These are phyloP conservation scores for Calocybe indica DNA, from an alignment of 768 basidiomycete genomes.

Conservation along the genomic window DNA sequence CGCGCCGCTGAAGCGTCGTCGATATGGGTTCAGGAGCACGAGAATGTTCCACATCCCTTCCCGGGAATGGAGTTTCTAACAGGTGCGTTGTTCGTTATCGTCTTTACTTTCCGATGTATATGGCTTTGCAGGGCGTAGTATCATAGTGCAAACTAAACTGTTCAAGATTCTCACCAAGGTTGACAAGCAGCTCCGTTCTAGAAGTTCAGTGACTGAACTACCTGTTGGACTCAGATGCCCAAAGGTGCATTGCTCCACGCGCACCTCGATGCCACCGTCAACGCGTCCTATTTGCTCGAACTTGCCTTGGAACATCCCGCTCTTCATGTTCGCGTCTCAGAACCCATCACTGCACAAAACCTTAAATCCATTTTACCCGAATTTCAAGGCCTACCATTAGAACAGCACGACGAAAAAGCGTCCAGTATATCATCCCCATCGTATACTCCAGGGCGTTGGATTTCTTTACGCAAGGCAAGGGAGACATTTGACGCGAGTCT, in stretches of 20 bases:
- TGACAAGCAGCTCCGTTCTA: background rate
- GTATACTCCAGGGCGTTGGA: constrained; percentile 46
- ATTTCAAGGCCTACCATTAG: constrained; percentile 42
- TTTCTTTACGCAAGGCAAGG: constrained; percentile 49
- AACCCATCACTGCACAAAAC: constrained; percentile 32
- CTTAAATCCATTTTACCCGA: constrained; percentile 42
- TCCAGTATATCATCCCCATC: constrained; percentile 31
- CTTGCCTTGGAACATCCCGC: constrained; percentile 51
- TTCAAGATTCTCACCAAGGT: constrained; percentile 62
- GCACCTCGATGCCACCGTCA: constrained; percentile 72
- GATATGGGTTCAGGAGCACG: constrained; percentile 54
- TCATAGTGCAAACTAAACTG: constrained; percentile 55
- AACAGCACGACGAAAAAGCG: constrained; percentile 19
- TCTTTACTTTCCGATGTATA: background rate
- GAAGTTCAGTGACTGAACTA: background rate
- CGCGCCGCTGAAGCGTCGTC: constrained; percentile 46
- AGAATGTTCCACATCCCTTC: constrained; percentile 54
- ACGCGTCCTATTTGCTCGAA: constrained; percentile 42
- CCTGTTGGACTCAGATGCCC: constrained; percentile 52
- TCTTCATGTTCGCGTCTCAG: constrained; percentile 51
- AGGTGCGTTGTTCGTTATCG: constrained; percentile 26
- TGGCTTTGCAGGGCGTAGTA: constrained; percentile 32
- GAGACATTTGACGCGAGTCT: constrained; percentile 41
- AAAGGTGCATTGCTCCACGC: constrained; percentile 73
- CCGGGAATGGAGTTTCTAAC: constrained; percentile 79